Conservation (phyloP, 441 rosid genomes). For the Croton setiger region DNA sequence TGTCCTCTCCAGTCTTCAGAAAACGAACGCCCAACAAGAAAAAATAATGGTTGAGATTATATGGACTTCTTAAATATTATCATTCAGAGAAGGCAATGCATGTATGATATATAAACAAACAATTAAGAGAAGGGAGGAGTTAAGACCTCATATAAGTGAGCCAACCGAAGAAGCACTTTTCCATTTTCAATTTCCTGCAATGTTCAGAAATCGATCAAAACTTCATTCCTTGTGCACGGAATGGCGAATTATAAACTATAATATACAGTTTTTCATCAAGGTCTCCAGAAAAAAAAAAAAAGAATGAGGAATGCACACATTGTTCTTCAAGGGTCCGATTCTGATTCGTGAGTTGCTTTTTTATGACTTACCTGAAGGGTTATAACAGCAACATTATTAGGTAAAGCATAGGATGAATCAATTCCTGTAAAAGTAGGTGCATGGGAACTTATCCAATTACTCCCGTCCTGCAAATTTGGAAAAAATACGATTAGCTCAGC, state of each 20-base stretch:
- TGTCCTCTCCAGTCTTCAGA: conserved; percentile 73
- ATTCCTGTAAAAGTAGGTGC: conserved; percentile 36
- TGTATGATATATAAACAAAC: not conserved
- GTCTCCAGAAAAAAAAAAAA: not conserved
- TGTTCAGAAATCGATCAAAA: conserved; percentile 1
- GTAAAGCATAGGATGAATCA: conserved; percentile 41
- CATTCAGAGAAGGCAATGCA: not conserved
- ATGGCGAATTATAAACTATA: not conserved
- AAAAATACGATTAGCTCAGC: conserved; percentile 16
- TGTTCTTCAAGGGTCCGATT: not conserved
- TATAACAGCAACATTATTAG: conserved; percentile 42
- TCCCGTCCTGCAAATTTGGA: conserved; percentile 37
- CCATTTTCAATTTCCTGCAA: conserved; percentile 46
- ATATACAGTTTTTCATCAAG: conserved; percentile 3
- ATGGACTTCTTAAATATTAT: no score
- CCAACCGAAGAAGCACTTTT: conserved; percentile 44
- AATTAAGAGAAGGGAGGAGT: conserved; percentile 15
- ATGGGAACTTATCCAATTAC: conserved; percentile 33
- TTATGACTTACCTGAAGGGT: conserved; percentile 39
- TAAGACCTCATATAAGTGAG: conserved; percentile 46
- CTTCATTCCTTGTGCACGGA: conserved; percentile 7
- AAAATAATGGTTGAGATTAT: not conserved
- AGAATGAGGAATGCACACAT: not conserved
- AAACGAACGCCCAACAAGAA: conserved; percentile 14
- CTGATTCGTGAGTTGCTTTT: conserved; percentile 10